Evolutionary conservation across 2,329 filamentous ascomycete genomes (phyloP).

Genomic region (Cryphonectria parasitica): DNA sequence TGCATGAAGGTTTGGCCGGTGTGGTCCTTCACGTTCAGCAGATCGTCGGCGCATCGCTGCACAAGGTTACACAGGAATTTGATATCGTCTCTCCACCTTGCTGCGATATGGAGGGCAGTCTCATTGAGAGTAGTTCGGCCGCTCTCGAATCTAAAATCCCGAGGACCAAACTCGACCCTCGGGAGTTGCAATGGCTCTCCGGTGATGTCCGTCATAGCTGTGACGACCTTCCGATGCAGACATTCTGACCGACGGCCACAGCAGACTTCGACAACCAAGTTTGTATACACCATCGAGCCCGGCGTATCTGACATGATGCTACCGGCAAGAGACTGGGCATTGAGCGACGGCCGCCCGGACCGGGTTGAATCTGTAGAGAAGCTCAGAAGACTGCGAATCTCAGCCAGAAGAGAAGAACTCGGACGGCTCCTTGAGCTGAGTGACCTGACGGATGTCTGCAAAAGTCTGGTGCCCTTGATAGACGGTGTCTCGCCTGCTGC

Average conservation of each 20-base stretch:
- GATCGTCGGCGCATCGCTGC: constrained; percentile 1
- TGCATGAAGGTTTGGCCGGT: constrained; percentile 5
- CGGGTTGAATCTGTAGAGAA: constrained; percentile 3
- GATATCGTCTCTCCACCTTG: not conserved
- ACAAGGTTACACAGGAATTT: not conserved
- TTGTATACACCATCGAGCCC: constrained; percentile 3
- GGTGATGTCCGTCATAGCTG: constrained; percentile 1
- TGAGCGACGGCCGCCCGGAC: constrained; percentile 1
- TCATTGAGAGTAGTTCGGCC: constrained; percentile 9
- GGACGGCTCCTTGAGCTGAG: constrained; percentile 11
- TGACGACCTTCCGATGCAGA: constrained; percentile 11
- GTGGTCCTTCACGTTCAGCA: constrained; percentile 7
- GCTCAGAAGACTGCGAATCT: constrained; percentile 9
- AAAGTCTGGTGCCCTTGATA: not conserved
- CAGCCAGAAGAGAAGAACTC: constrained; percentile 9
- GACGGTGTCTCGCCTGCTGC: not conserved
- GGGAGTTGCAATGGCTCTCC: constrained; percentile 5
- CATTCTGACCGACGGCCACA: constrained; percentile 3
- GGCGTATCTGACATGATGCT: not conserved
- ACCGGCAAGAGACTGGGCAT: not conserved
- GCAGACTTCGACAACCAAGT: constrained; percentile 5
- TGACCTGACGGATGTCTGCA: not conserved
- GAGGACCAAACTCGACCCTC: not conserved
- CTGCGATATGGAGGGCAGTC: constrained; percentile 9
- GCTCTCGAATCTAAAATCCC: not conserved